phyloP scores from a whole-genome alignment of 768 basidiomycete genomes.

The Lepiota venenata region DNA sequence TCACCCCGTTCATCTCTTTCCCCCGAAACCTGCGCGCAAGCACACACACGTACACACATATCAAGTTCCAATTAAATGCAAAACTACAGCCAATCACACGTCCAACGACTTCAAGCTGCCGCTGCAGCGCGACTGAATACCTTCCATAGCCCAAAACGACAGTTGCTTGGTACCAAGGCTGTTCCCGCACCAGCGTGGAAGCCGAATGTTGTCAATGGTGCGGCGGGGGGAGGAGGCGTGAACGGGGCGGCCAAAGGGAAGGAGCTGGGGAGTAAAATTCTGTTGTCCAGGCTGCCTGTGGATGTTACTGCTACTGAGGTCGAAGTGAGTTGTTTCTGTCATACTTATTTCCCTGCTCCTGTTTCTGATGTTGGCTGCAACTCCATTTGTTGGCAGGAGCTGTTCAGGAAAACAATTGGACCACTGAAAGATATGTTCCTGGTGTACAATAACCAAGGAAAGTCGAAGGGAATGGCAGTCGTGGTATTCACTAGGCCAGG shows the following conservation, averaged over 20 bases:
- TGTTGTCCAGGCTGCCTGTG: constrained; percentile 60
- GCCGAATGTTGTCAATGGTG: constrained; percentile 20
- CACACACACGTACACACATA: no score
- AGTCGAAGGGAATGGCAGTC: constrained; percentile 79
- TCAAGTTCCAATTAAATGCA: no score
- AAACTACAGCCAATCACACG: constrained; percentile 4
- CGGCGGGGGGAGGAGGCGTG: constrained; percentile 4
- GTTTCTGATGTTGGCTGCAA: constrained; percentile 3
- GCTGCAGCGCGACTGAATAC: constrained; percentile 33
- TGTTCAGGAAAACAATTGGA: constrained; percentile 76
- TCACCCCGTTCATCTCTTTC: no score
- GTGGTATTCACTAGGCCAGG: constrained; percentile 61
- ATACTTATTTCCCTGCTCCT: not conserved
- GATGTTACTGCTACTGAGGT: constrained; percentile 70
- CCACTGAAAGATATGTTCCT: constrained; percentile 68
- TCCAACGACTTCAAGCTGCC: constrained; percentile 8
- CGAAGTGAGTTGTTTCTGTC: constrained; percentile 40
- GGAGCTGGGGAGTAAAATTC: constrained; percentile 59
- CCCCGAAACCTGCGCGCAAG: no score
- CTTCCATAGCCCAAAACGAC: constrained; percentile 52
- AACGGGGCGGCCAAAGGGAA: constrained; percentile 28
- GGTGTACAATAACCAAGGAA: constrained; percentile 72
- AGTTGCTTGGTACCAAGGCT: constrained; percentile 55
- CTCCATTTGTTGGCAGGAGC: constrained; percentile 40
- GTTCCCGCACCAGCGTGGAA: constrained; percentile 64